Conservation (phyloP, 345 rosid genomes). For the Atalantia buxifolia region DNA sequence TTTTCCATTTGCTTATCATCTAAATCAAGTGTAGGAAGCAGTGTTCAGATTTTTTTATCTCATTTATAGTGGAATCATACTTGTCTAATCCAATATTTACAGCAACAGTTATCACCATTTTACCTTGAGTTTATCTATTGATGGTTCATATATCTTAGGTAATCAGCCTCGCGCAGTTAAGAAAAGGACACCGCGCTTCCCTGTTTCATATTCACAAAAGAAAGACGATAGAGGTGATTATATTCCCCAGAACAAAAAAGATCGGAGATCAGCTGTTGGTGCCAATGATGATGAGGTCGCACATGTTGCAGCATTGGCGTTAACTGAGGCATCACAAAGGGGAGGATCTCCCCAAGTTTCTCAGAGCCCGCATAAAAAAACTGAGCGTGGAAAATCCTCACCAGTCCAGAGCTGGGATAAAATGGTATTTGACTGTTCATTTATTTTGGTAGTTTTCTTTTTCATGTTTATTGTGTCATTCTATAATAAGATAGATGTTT, state of each 20-base stretch:
- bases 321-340: constrained; percentile 61
- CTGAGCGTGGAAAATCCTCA: constrained; percentile 42
- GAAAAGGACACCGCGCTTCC: constrained; percentile 96
- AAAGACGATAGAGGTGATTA: constrained; percentile 48
- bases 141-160: constrained; percentile 41
- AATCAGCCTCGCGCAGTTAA: constrained; percentile 74
- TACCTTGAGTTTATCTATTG: constrained; percentile 11
- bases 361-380: constrained; percentile 37
- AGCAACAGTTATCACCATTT: not conserved
- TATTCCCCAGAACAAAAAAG: constrained; percentile 43
- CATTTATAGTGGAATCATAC: not conserved
- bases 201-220: constrained; percentile 51
- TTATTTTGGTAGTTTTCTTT: not conserved
- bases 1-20: not conserved
- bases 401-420: constrained; percentile 62
- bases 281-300: constrained; percentile 61
- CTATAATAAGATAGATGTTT: not conserved
- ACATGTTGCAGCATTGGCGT: constrained; percentile 67
- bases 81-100: constrained; percentile 1
- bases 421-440: constrained; percentile 45
- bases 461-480: constrained; percentile 3
- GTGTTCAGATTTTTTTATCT: not conserved
- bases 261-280: constrained; percentile 44
- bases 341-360: constrained; percentile 67
- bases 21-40: not conserved